Base-by-base conservation (phyloP, 805 yeast species). In the Pichia nanzhaoensis region DNA sequence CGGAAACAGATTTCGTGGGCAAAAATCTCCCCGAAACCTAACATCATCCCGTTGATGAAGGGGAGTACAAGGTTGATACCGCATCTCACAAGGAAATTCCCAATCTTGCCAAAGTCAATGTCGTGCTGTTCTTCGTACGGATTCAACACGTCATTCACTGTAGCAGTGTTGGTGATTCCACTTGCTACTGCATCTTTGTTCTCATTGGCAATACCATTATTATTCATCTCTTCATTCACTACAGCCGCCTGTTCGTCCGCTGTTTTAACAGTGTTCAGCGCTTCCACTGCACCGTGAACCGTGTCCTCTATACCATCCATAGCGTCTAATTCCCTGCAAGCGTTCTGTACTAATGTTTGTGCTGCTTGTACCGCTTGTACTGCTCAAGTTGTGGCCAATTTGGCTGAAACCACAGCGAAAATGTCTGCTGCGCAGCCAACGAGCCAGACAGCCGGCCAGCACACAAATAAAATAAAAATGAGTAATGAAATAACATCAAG, bases 11-110 rank as follows among this genome's bases (percentile, higher is more conserved):
- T 66, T 57, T 91, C 97, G 60, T 90, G 96, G 8, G 98, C 98
- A 47, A 87, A 68, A 18, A 91, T 80, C 67, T 91, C 98, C 2
- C 98, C 98, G 61, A 91, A 88, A 0, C 98, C 98, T 41, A 91
- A 74, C 96, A 90, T 90, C 65, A 91, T 69, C 8, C 98, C 98
- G 57, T 91, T 91, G 54, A 91, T 70, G 57, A 91, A 89, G 2
- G 98, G 98, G 38, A 91, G 66, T 1, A 89, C 59, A 53, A 91
- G 65, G 55, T 91, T 91, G 51, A 91, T 78, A 2, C 89, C 74
- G 19, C 83, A 61, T n/a, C 73, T 69, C 34, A 68, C 63, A 21
- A 74, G 37, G 33, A 75, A 64, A 5, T 27, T 13, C 3, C 49
- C 36, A 8, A 44, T 36, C 8, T 37, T 21, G 16, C 20, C 28